These are phyloP conservation scores for Clavispora vitiphila DNA, from an alignment of 805 yeast genomes.

Conservation along the genomic window DNA sequence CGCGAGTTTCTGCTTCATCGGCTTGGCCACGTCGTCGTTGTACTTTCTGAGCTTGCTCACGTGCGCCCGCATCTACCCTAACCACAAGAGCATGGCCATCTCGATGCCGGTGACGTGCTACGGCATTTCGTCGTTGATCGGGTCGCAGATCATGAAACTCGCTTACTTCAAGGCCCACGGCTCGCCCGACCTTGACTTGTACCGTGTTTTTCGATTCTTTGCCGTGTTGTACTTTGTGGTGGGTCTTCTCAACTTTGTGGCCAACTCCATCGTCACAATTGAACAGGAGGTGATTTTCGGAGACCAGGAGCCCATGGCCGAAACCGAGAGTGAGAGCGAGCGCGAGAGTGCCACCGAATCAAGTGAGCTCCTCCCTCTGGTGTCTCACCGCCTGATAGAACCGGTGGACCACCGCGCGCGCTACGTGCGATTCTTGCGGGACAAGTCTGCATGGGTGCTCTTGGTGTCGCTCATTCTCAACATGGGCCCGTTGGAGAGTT, in stretches of 20 bases:
- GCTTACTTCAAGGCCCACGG: conserved; percentile 30
- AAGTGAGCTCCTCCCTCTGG: conserved; percentile 18
- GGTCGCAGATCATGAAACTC: conserved; percentile 55
- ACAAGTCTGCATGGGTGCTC: conserved; percentile 60
- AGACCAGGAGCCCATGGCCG: conserved; percentile 15
- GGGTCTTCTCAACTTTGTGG: conserved; percentile 56
- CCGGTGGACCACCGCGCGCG: conserved; percentile 34
- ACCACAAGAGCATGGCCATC: conserved; percentile 71
- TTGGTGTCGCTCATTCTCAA: conserved; percentile 58
- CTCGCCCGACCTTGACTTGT: conserved; percentile 38
- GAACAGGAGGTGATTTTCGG: conserved; percentile 44
- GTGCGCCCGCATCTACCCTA: conserved; percentile 82
- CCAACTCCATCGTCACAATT: conserved; percentile 61
- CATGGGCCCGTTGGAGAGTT: conserved; percentile 83
- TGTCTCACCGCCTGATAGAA: conserved; percentile 30
- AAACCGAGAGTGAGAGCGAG: conserved; percentile 9
- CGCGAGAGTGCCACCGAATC: too few relatives aligned
- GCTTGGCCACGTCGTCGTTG: conserved; percentile 67
- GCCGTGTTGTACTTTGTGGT: conserved; percentile 49
- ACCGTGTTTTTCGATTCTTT: conserved; percentile 49
- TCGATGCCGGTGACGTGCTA: conserved; percentile 85
- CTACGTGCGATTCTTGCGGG: conserved; percentile 39
- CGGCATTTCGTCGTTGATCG: conserved; percentile 76
- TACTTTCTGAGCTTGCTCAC: conserved; percentile 69
- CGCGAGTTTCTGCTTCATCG: conserved; percentile 52